phyloP scores from a whole-genome alignment of 31 red algal species.

The Endocladia muricata region DNA sequence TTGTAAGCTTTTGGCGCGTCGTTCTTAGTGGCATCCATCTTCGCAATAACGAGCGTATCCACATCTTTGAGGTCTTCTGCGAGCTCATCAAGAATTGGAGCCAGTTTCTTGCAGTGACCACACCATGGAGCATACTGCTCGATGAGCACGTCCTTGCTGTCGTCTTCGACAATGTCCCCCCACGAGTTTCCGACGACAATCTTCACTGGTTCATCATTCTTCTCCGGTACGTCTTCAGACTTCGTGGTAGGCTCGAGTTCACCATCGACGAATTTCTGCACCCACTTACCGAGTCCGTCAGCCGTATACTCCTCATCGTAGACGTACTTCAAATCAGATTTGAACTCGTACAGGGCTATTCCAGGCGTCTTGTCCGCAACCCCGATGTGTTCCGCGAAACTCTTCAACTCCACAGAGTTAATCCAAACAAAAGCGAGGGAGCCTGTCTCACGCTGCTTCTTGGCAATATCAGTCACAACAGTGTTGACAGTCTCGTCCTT shows the following conservation, averaged over 20 bases:
- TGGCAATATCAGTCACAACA: conserved; percentile 57
- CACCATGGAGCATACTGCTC: conserved; percentile 99
- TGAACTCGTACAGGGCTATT: conserved; percentile 84
- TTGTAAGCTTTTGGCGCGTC: conserved; percentile 90
- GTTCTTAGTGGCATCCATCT: conserved; percentile 97
- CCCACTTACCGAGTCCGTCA: conserved; percentile 53
- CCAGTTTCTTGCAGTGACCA: conserved; percentile 92
- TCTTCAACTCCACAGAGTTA: conserved; percentile 63
- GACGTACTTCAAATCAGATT: conserved; percentile 77
- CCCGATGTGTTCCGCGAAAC: conserved; percentile 80
- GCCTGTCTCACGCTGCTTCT: conserved; percentile 23
- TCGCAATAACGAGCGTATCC: conserved; percentile 85
- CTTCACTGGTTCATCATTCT: conserved; percentile 80
- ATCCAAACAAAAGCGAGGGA: conserved; percentile 68
- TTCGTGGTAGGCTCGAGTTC: conserved; percentile 67
- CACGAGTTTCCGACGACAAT: conserved; percentile 91
- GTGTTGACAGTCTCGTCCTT: conserved; percentile 59
- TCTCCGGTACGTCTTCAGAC: conserved; percentile 72
- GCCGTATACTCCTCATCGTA: conserved; percentile 59
- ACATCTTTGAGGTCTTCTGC: conserved; percentile 65
- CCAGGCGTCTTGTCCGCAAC: conserved; percentile 54
- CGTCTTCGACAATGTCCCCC: conserved; percentile 82
- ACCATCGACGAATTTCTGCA: conserved; percentile 58
- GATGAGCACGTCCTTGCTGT: conserved; percentile 89
- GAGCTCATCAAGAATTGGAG: conserved; percentile 77